A percentile compares a stretch with the other conserved stretches of the same genome.
Evolutionary conservation across 2,329 filamentous ascomycete genomes (phyloP).

Genomic region (Aspergillus luchuensis): DNA sequence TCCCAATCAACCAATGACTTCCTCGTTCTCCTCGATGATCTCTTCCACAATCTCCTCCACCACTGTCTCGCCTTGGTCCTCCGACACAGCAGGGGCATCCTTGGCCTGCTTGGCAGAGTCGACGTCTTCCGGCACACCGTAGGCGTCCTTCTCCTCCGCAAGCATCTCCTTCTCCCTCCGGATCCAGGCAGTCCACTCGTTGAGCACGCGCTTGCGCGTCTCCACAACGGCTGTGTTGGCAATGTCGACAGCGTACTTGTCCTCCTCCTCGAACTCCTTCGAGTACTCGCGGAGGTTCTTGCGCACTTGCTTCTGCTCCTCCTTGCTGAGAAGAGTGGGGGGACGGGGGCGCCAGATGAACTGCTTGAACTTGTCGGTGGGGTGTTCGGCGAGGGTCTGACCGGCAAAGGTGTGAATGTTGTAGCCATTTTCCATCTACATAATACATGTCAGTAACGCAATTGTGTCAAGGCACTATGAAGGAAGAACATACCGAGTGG

Average conservation of each 20-base stretch:
- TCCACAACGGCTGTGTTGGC: slow-evolving; percentile 95
- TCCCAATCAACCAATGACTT: slow-evolving; percentile 58
- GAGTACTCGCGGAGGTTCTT: slow-evolving; percentile 98
- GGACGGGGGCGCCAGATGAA: slow-evolving; percentile 92
- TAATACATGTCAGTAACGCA: slow-evolving; percentile 2
- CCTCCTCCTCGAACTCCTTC: slow-evolving; percentile 91
- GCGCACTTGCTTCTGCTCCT: slow-evolving; percentile 96
- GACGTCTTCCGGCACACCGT: slow-evolving; percentile 67
- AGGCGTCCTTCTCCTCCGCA: slow-evolving; percentile 67
- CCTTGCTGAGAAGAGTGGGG: slow-evolving; percentile 85
- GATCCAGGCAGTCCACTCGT: slow-evolving; percentile 89
- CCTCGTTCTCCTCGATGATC: slow-evolving; percentile 80
- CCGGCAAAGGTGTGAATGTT: slow-evolving; percentile 97
- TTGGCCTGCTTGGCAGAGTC: slow-evolving; percentile 58
- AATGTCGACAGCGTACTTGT: slow-evolving; percentile 87
- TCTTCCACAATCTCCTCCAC: slow-evolving; percentile 91
- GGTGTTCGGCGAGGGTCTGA: slow-evolving; percentile 83
- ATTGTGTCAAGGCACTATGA: slow-evolving; percentile 9
- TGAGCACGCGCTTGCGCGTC: slow-evolving; percentile 74
- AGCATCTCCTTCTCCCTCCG: slow-evolving; percentile 71
- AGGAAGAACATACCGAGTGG: slow-evolving; percentile 70
- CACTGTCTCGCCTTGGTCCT: slow-evolving; percentile 70
- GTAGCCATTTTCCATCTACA: slow-evolving; percentile 97
- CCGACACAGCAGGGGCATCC: slow-evolving; percentile 56
- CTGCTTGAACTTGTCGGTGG: slow-evolving; percentile 97